phyloP scores from a whole-genome alignment of 2,329 filamentous ascomycete genomes.

The Aspergillus pseudoterreus region DNA sequence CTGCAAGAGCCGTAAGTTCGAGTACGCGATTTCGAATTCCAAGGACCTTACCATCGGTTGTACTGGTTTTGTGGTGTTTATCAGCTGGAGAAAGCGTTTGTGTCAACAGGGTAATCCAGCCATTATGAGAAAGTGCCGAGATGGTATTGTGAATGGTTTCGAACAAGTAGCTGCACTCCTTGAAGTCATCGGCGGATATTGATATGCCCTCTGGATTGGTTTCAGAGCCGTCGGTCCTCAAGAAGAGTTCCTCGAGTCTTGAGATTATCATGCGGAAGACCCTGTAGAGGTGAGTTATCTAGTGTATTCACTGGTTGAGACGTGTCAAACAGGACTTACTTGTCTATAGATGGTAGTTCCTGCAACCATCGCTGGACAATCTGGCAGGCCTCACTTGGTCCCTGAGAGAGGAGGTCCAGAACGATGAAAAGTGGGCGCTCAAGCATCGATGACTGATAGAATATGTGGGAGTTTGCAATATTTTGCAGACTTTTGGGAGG shows the following conservation, averaged over 20 bases:
- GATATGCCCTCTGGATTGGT: conserved; percentile 44
- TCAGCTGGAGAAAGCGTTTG: conserved; percentile 53
- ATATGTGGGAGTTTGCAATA: conserved; percentile 24
- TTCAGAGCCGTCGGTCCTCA: conserved; percentile 18
- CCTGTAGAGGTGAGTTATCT: conserved; percentile 16
- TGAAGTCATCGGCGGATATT: conserved; percentile 59
- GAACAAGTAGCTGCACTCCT: conserved; percentile 74
- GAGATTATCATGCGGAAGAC: conserved; percentile 35
- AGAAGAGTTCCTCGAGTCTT: conserved; percentile 31
- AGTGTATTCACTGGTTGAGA: background rate
- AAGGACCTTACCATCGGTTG: conserved; percentile 46
- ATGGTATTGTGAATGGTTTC: conserved; percentile 71
- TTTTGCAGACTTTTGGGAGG: conserved; percentile 30
- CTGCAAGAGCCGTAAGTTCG: conserved; percentile 13
- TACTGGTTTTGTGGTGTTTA: conserved; percentile 41
- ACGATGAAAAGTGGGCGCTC: conserved; percentile 77
- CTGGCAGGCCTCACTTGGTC: conserved; percentile 69
- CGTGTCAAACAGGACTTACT: conserved; percentile 33
- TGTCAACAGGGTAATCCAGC: conserved; percentile 67
- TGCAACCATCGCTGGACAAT: conserved; percentile 79
- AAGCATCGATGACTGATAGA: conserved; percentile 58
- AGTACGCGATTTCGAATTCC: background rate
- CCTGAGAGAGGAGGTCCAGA: conserved; percentile 71
- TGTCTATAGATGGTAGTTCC: conserved; percentile 48
- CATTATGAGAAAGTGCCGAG: conserved; percentile 62